Evolutionary conservation across 169 alveolate species (phyloP), one percentile per base, ranked within the genome.

Genomic region (Amoebophrya sp.): DNA sequence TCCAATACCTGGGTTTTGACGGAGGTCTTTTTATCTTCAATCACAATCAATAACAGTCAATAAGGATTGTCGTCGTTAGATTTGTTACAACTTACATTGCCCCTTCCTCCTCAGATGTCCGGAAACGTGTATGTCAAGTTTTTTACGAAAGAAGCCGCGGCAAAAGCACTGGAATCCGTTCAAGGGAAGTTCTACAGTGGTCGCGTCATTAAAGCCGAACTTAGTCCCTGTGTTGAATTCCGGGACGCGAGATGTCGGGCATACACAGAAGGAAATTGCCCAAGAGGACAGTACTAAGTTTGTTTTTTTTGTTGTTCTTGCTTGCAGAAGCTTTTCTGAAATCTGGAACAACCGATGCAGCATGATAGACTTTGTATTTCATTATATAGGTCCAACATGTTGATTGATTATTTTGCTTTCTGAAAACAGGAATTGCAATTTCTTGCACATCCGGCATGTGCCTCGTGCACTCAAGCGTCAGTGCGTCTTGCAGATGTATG

Each of bases 201-300:
- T 3, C 97, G 47, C 40, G 18, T 96, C 3, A 97, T 98, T 33
- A 95, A 96, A 83, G 96, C 96, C 47, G 99, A 98, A 93, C 98
- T 95, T 94, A 97, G 99, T 40, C 99, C 99, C 23, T 99, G 98
- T 14, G 96, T 99, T 33, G 99, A 98, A 94, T 98, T 98, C 95
- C 97, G 98, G 90, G 99, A 98, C 92, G 99, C 99, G 55, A 95
- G 93, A 40, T 91, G 99, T 92, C 96, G 99, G 83, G 98, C 98
- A 93, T 98, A 97, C 93, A 98, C 96, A 53, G 99, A 98, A 90
- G 99, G 99, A 0, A 96, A 96, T 47, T 98, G 99, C 95, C 96
- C 98, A 53, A 95, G 99, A 89, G 41, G 41, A 38, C 40, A 78
- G 40, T 38, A 78, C 23, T 12, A 10, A 10, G 41, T 18, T 78